Evolutionary conservation across 2,329 filamentous ascomycete genomes (phyloP).

Genomic region (Aureobasidium vineae): DNA sequence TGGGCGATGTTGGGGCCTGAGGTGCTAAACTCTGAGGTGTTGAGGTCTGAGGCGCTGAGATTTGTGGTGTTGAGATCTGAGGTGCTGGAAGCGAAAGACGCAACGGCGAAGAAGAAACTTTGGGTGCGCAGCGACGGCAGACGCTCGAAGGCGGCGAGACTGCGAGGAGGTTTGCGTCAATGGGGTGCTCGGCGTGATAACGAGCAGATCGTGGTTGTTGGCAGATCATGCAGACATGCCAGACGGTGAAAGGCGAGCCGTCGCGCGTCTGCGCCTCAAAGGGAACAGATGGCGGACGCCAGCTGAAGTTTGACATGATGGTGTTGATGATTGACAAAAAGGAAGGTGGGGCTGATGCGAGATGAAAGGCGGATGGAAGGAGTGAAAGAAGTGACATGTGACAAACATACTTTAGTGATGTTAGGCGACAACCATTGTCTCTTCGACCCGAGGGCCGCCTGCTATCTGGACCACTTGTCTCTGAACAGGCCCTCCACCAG

Average conservation of each 20-base stretch:
- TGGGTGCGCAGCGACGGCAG: constrained; percentile 13
- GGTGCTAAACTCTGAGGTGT: not conserved
- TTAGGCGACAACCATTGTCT: not conserved
- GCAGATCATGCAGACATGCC: constrained; percentile 26
- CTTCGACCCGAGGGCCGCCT: not conserved
- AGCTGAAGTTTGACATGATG: constrained; percentile 19
- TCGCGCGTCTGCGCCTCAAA: constrained; percentile 22
- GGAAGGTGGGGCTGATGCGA: not conserved
- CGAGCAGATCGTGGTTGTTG: constrained; percentile 26
- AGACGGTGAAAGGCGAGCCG: constrained; percentile 25
- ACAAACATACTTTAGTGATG: constrained; percentile 7
- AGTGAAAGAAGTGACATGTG: constrained; percentile 16
- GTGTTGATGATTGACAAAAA: not conserved
- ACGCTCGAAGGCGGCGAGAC: not conserved
- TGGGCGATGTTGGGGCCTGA: not conserved
- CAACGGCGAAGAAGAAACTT: constrained; percentile 1
- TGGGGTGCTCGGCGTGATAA: constrained; percentile 25
- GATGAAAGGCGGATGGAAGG: not conserved
- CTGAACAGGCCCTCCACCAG: not conserved
- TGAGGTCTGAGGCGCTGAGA: not conserved
- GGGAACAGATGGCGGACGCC: constrained; percentile 13
- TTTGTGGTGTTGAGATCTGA: not conserved
- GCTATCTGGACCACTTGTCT: not conserved
- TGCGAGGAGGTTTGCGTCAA: not conserved
- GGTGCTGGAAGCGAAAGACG: not conserved